Base-by-base conservation (phyloP, 2,329 filamentous ascomycete species). In the Fusarium lateritium region DNA sequence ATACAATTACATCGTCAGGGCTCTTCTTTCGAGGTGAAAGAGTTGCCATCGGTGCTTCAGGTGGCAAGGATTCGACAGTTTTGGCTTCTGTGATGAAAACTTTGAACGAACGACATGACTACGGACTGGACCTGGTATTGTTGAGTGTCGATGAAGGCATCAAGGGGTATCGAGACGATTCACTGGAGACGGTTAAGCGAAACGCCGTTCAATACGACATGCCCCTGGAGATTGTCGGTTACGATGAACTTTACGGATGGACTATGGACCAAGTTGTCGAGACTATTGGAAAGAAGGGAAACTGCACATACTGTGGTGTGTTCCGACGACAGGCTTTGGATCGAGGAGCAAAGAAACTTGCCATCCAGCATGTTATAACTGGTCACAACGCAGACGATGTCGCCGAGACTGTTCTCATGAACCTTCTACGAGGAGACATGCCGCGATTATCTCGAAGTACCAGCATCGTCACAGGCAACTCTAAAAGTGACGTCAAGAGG, bases 221-320 rank as follows among this genome's bases (percentile, higher is more conserved):
- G 91, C 89, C 92, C 0, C 83, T 99, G 49, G 93, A 94, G 73
- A 97, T 99, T 57, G 89, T 99, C 50, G 94, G 95, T 50, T 99
- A 99, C 75, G 91, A 91, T 55, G 92, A 98, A 75, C 84, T 99
- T 11, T 99, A 99, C 78, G 96, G 95, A 10, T 99, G 96, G 96
- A 98, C 94, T 2, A 99, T 99, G 96, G 96, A 99, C 76, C 94
- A 98, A 76, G 96, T 99, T 11, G 97, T 99, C 6, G 92, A 94
- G 75, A 93, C 95, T 47, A 92, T 99, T 51, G 96, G 96, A 15
- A 98, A 98, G 83, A 98, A 98, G 80, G 94, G 95, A 31, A 99
- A 99, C 80, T 99, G 96, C 85, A 99, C 97, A 31, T 99, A 99
- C 76, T 99, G 96, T 76, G 96, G 96, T 15, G 96, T 99, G 19